Percentiles rank a stretch among this genome's conserved stretches.
Conservation (phyloP, 75 land plant species). For the Pinus albicaulis region DNA sequence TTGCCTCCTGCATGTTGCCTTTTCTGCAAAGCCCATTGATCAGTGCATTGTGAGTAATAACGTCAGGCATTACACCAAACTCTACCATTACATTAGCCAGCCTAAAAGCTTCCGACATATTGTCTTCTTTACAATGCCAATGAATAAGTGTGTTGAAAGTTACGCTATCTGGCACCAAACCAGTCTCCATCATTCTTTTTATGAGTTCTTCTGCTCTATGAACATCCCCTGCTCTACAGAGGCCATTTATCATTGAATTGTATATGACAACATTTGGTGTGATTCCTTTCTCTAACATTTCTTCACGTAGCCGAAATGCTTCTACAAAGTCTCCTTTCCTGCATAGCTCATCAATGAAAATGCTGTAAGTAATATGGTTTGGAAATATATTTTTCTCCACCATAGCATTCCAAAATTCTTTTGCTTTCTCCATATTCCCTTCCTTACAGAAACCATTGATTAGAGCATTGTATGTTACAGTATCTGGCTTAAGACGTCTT, state of each 20-base stretch:
- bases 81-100: constrained; percentile 48
- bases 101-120: constrained; percentile 42
- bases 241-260: constrained; percentile 66
- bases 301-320: constrained; percentile 56
- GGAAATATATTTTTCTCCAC: constrained; percentile 31
- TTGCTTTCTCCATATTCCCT: constrained; percentile 54
- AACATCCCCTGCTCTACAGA: constrained; percentile 51
- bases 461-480: constrained; percentile 73
- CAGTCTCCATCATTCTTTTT: constrained; percentile 31
- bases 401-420: constrained; percentile 54
- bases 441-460: constrained; percentile 75
- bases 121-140: constrained; percentile 57
- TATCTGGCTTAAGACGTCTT: constrained; percentile 50
- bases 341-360: constrained; percentile 56
- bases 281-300: constrained; percentile 66
- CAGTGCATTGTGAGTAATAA: constrained; percentile 52
- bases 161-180: constrained; percentile 49
- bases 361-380: constrained; percentile 58
- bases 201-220: constrained; percentile 42
- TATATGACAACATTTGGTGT: constrained; percentile 57
- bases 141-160: constrained; percentile 81
- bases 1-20: constrained; percentile 62
- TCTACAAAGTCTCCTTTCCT: constrained; percentile 44
- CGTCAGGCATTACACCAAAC: constrained; percentile 44
- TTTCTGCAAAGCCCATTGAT: constrained; percentile 54